A percentile compares a stretch with the other conserved stretches of the same genome.
Evolutionary conservation across 1,284 basidiomycete genomes (phyloP).

Genomic region (Ustilago vetiveriae): DNA sequence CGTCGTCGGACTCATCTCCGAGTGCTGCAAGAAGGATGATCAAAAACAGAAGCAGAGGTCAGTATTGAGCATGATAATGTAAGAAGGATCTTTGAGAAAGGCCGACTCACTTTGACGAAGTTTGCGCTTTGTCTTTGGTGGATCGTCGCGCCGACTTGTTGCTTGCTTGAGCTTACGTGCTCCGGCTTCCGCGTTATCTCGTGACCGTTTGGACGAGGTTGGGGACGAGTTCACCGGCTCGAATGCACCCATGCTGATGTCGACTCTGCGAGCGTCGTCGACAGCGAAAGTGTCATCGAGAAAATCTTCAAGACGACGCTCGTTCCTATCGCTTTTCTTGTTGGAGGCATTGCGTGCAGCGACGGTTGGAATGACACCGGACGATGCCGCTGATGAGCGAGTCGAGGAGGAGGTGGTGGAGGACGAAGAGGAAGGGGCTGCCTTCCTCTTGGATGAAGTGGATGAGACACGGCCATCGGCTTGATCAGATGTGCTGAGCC

Average conservation of each 20-base stretch:
- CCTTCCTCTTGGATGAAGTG: slow-evolving; percentile 17
- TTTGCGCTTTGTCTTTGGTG: slow-evolving; percentile 28
- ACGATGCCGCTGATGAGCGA: slow-evolving; percentile 42
- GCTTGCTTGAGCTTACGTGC: slow-evolving; percentile 31
- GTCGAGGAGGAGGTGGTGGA: slow-evolving; percentile 27
- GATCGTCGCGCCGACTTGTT: slow-evolving; percentile 18
- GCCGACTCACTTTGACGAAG: slow-evolving; percentile 31
- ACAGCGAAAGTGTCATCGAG: slow-evolving; percentile 28
- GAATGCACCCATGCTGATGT: slow-evolving; percentile 43
- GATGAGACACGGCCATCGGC: slow-evolving; percentile 19
- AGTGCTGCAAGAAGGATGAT: slow-evolving; percentile 10
- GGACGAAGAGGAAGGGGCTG: slow-evolving; percentile 9
- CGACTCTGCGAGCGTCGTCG: slow-evolving; percentile 29
- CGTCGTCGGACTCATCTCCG: slow-evolving; percentile 41
- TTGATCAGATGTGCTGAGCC: slow-evolving; percentile 34
- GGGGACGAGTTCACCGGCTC: slow-evolving; percentile 23
- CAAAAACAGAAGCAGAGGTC: background rate
- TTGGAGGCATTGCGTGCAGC: slow-evolving; percentile 37
- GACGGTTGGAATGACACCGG: slow-evolving; percentile 44
- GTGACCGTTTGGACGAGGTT: slow-evolving; percentile 5
- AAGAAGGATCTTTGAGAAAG: background rate
- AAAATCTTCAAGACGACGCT: slow-evolving; percentile 41
- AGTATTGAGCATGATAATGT: background rate
- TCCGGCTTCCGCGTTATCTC: slow-evolving; percentile 23
- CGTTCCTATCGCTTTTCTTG: slow-evolving; percentile 15